These are phyloP conservation scores for Ormosia emarginata DNA, from an alignment of 306 rosid genomes.

Conservation along the genomic window DNA sequence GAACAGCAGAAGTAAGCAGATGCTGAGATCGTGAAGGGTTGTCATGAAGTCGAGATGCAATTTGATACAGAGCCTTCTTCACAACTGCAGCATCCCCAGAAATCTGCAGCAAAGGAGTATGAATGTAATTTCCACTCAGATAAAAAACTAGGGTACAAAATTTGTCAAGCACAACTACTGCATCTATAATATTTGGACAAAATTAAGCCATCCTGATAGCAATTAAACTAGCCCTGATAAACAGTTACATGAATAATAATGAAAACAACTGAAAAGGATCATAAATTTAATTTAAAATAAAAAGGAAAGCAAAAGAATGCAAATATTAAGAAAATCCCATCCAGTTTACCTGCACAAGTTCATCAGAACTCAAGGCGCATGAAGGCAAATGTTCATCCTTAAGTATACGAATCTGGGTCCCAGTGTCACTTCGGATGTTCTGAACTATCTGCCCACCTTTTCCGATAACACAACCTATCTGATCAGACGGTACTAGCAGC, in stretches of 20 bases:
- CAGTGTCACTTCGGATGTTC: slow-evolving; percentile 76
- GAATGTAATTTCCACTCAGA: background rate
- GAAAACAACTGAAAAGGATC: background rate
- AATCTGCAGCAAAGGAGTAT: slow-evolving; percentile 47
- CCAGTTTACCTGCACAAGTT: slow-evolving; percentile 80
- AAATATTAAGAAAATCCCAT: background rate
- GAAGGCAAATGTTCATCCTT: slow-evolving; percentile 86
- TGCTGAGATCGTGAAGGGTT: slow-evolving; percentile 94
- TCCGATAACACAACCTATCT: slow-evolving; percentile 92
- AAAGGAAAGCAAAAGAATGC: background rate
- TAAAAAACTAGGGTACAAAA: background rate
- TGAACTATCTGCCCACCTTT: slow-evolving; percentile 96
- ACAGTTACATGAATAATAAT: background rate
- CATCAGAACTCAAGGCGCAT: slow-evolving; percentile 86
- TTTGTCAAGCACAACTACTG: background rate
- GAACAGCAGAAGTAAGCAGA: slow-evolving; percentile 68
- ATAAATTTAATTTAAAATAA: background rate
- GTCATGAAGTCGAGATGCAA: slow-evolving; percentile 86
- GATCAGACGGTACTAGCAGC: slow-evolving; percentile 95
- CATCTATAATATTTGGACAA: background rate
- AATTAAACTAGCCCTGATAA: background rate
- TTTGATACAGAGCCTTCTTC: slow-evolving; percentile 74
- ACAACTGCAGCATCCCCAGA: slow-evolving; percentile 80
- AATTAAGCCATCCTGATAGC: slow-evolving; percentile 4
- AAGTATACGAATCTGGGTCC: slow-evolving; percentile 91